phyloP scores from a whole-genome alignment of 169 alveolate species.

The Eimeria tenella region DNA sequence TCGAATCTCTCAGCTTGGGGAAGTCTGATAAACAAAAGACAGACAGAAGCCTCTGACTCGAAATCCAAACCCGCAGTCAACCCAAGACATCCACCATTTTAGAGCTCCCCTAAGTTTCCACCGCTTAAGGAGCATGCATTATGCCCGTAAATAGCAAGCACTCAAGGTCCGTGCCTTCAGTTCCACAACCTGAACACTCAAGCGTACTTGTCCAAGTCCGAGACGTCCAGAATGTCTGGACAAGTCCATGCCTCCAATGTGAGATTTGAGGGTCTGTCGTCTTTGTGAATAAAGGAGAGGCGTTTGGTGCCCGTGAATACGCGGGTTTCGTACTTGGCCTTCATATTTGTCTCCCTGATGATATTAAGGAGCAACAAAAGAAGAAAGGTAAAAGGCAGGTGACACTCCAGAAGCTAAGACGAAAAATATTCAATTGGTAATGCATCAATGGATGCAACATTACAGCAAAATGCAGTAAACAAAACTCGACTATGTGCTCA shows the following conservation, averaged over 20 bases:
- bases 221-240: conserved; percentile 69
- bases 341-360: conserved; percentile 65
- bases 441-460: too few species aligned
- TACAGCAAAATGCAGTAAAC: too few species aligned
- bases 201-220: conserved; percentile 73
- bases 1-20: conserved; percentile 18
- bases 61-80: neutral
- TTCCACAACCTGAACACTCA: neutral
- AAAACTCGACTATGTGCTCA: too few species aligned
- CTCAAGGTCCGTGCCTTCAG: neutral
- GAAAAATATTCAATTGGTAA: too few species aligned
- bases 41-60: neutral
- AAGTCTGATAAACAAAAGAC: neutral
- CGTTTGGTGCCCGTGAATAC: conserved; percentile 7
- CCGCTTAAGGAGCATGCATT: neutral
- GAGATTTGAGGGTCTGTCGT: conserved; percentile 70
- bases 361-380: neutral
- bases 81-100: neutral
- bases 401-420: too few species aligned
- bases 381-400: neutral
- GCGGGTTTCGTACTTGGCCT: conserved; percentile 67
- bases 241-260: conserved; percentile 79
- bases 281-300: conserved; percentile 75
- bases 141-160: too few species aligned
- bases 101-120: neutral